Percentiles rank a stretch among this genome's conserved stretches.
Conservation (phyloP, 129 eudicot genomes). For the Glebionis coronaria region DNA sequence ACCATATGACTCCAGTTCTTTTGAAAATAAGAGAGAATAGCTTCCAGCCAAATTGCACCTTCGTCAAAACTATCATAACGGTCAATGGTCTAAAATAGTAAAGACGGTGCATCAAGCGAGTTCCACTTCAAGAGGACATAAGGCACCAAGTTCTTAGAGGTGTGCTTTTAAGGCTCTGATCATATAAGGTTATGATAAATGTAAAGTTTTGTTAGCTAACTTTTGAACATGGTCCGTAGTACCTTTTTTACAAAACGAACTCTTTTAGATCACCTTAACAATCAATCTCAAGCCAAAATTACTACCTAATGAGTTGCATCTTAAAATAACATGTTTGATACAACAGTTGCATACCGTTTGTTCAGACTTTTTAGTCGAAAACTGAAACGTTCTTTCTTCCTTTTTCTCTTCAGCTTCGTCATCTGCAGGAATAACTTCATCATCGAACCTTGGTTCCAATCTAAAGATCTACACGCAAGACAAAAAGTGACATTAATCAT, state of each 20-base stretch:
- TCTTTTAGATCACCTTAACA: neutral
- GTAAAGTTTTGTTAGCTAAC: too few species aligned
- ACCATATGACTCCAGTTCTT: too few species aligned
- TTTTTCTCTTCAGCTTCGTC: conserved; percentile 24
- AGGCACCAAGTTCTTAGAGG: too few species aligned
- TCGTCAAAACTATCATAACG: too few species aligned
- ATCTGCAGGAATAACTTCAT: conserved; percentile 16
- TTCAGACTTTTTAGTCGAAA: conserved; percentile 32
- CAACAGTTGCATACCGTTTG: conserved; percentile 23
- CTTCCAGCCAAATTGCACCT: too few species aligned
- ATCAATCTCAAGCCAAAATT: neutral
- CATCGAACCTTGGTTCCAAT: conserved; percentile 38
- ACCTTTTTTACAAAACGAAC: neutral
- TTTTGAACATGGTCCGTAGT: too few species aligned
- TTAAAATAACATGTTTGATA: neutral
- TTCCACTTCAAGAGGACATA: too few species aligned
- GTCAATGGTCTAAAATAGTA: too few species aligned
- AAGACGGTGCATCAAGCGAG: too few species aligned
- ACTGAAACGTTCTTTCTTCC: conserved; percentile 16
- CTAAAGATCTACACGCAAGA: conserved; percentile 29
- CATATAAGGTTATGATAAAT: too few species aligned
- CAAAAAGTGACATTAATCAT: neutral
- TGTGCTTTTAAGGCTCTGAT: too few species aligned
- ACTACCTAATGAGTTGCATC: neutral
- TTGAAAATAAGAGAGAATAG: too few species aligned